Conservation (phyloP, 306 rosid genomes). For the Lathyrus aphaca region DNA sequence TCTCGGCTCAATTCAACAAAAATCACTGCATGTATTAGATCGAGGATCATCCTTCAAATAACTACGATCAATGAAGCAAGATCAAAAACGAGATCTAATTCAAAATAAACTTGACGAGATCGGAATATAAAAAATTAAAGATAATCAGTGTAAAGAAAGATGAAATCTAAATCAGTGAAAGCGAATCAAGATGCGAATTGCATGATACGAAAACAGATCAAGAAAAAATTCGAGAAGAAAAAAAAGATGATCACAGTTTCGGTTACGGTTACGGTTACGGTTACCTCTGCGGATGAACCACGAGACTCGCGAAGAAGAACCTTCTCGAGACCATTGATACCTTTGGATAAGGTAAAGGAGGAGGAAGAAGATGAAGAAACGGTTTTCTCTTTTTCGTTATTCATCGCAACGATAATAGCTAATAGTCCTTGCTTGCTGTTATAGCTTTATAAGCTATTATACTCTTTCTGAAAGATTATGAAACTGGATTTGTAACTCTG, state of each 20-base stretch:
- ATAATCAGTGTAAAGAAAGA: neutral
- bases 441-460: neutral
- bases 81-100: conserved; percentile 15
- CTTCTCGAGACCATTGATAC: conserved; percentile 74
- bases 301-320: conserved; percentile 62
- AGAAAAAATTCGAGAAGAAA: neutral
- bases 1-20: neutral
- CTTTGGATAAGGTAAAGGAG: conserved; percentile 53
- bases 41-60: conserved; percentile 9
- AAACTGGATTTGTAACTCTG: neutral
- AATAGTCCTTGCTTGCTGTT: neutral
- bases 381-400: conserved; percentile 37
- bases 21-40: conserved; percentile 3
- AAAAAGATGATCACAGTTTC: too few species aligned
- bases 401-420: conserved; percentile 25
- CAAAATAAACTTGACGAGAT: conserved; percentile 27
- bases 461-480: neutral
- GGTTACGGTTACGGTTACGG: neutral
- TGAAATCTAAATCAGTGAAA: neutral
- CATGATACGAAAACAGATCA: conserved; percentile 35
- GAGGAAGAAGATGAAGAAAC: conserved; percentile 30
- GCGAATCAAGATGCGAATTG: conserved; percentile 13
- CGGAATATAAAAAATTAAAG: neutral
- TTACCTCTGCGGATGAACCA: conserved; percentile 70
- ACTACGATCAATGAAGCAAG: neutral